These are phyloP conservation scores for Paramecium octaurelia DNA, from an alignment of 73 alveolate species.

Conservation along the genomic window DNA sequence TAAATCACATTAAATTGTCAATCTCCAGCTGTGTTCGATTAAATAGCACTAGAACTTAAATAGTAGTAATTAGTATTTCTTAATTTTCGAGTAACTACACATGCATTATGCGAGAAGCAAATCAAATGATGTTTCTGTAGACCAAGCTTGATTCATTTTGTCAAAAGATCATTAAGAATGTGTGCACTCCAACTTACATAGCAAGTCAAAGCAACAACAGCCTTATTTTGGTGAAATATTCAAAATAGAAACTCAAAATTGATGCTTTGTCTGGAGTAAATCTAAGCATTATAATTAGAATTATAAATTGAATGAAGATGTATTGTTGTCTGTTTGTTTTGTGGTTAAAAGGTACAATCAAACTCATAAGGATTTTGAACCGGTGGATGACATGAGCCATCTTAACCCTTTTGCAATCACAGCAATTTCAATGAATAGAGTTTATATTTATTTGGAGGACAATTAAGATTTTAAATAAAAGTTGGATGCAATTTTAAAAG, in stretches of 20 bases:
- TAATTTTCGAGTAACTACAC: background rate
- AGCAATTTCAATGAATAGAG: background rate
- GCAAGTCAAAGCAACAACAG: conserved; percentile 3
- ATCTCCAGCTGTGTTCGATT: background rate
- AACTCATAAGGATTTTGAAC: background rate
- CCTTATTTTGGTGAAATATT: background rate
- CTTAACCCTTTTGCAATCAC: background rate
- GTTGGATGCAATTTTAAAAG: background rate
- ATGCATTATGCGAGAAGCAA: background rate
- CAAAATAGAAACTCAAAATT: background rate
- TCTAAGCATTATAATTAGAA: background rate
- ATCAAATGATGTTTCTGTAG: background rate
- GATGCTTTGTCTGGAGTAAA: conserved; percentile 38
- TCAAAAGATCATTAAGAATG: background rate
- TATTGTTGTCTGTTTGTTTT: background rate
- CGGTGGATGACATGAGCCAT: background rate
- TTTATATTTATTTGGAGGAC: background rate
- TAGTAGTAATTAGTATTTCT: background rate
- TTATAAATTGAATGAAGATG: conserved; percentile 42
- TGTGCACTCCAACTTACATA: background rate
- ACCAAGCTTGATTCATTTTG: background rate
- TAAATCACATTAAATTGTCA: background rate
- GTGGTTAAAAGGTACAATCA: background rate
- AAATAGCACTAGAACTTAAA: background rate
- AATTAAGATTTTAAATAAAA: background rate